A percentile compares a stretch with the other conserved stretches of the same genome.
Conservation (phyloP, 495 filamentous ascomycete genomes). For the Penicillium paxilli region DNA sequence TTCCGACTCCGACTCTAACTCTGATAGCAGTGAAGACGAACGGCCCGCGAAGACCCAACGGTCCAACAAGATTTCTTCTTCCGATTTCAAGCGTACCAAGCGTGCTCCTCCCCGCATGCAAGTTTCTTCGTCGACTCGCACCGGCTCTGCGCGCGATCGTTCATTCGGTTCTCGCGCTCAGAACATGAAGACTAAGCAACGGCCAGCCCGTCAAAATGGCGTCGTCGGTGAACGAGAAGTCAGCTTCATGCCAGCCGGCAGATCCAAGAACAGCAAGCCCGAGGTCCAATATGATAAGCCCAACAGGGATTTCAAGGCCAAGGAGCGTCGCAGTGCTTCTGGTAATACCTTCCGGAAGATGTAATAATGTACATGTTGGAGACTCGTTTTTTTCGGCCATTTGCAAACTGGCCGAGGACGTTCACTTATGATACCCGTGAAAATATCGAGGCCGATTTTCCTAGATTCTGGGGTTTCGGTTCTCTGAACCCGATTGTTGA, state of each 20-base stretch:
- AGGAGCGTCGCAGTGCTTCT: conserved; percentile 53
- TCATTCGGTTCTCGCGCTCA: conserved; percentile 73
- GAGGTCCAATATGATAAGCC: conserved; percentile 31
- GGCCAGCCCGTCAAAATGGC: conserved; percentile 47
- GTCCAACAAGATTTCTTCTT: conserved; percentile 62
- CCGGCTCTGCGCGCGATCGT: conserved; percentile 46
- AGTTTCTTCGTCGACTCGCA: conserved; percentile 52
- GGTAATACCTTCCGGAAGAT: conserved; percentile 54
- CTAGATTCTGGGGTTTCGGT: not conserved
- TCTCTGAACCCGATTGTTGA: not conserved
- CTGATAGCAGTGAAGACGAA: conserved; percentile 32
- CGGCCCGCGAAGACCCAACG: conserved; percentile 23
- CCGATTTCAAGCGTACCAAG: conserved; percentile 43
- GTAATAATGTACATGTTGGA: conserved; percentile 27
- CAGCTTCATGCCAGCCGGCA: conserved; percentile 73
- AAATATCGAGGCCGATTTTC: not conserved
- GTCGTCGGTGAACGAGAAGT: conserved; percentile 83
- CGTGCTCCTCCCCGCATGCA: conserved; percentile 59
- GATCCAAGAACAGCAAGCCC: conserved; percentile 44
- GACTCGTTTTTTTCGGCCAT: conserved; percentile 1
- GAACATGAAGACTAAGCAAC: conserved; percentile 47
- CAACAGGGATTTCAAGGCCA: conserved; percentile 36
- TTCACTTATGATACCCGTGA: conserved; percentile 2
- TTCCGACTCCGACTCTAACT: conserved; percentile 44
- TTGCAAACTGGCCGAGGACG: not conserved